These are phyloP conservation scores for Diaporthe sp. DNA, from an alignment of 2,329 filamentous ascomycete species.

Conservation along the genomic window DNA sequence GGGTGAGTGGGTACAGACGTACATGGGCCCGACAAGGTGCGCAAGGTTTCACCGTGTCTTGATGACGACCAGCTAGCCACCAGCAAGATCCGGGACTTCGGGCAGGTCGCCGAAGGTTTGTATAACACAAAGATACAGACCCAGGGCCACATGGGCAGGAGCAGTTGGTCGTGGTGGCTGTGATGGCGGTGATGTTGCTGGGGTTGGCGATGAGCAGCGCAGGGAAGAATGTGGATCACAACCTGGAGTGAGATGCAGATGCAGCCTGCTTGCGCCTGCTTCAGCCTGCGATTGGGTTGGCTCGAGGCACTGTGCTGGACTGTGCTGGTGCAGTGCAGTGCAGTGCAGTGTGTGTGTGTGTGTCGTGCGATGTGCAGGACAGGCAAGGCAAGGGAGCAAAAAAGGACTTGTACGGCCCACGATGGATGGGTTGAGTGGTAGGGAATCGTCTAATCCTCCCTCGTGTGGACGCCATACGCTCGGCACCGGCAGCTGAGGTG, in stretches of 20 bases:
- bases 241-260: slow-evolving; percentile 15
- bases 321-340: neutral
- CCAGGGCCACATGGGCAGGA: neutral
- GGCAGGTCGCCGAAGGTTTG: slow-evolving; percentile 15
- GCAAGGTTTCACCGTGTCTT: neutral
- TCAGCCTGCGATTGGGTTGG: slow-evolving; percentile 20
- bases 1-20: neutral
- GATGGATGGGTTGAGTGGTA: neutral
- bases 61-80: slow-evolving; percentile 7
- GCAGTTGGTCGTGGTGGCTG: neutral
- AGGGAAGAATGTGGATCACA: slow-evolving; percentile 3
- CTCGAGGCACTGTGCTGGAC: slow-evolving; percentile 32
- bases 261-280: slow-evolving; percentile 29
- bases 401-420: neutral
- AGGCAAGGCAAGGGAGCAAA: neutral
- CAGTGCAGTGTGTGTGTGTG: neutral
- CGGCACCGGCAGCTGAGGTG: slow-evolving; percentile 20
- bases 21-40: neutral
- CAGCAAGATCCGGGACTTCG: slow-evolving; percentile 12
- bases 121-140: neutral
- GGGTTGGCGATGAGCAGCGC: neutral
- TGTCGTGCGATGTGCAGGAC: neutral
- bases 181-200: neutral
- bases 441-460: neutral
- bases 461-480: slow-evolving; percentile 16